phyloP scores from a whole-genome alignment of 2,329 filamentous ascomycete species.

The Trichoderma afroharzianum region DNA sequence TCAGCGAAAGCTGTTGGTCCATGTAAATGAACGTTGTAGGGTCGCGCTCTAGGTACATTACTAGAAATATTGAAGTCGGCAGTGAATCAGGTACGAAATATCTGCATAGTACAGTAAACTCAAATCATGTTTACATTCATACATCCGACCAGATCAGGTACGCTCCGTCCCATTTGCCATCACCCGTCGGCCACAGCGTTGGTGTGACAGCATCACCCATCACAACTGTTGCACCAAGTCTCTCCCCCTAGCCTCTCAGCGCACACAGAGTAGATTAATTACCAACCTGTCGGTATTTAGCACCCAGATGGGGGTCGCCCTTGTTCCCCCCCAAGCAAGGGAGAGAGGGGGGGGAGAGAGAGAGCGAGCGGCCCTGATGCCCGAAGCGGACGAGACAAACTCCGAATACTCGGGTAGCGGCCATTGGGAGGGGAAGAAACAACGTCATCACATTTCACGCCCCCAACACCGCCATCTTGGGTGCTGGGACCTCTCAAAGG shows the following conservation, averaged over 20 bases:
- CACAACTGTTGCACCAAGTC: not conserved
- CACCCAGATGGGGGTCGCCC: not conserved
- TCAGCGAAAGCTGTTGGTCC: not conserved
- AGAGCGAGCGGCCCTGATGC: not conserved
- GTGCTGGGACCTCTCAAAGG: not conserved
- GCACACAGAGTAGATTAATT: not conserved
- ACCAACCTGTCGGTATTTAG: not conserved
- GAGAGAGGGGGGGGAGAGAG: too few species aligned
- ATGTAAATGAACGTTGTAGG: not conserved
- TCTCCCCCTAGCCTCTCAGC: not conserved
- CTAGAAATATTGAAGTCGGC: too few species aligned
- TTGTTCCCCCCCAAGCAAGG: not conserved
- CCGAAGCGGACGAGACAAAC: not conserved
- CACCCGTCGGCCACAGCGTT: not conserved
- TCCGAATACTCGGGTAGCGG: not conserved
- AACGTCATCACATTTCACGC: not conserved
- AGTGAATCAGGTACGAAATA: not conserved
- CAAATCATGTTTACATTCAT: not conserved
- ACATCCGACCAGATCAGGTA: not conserved
- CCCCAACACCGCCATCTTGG: not conserved
- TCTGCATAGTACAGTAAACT: not conserved
- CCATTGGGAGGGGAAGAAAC: not conserved
- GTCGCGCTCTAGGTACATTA: not conserved
- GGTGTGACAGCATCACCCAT: not conserved
- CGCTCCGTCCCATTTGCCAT: not conserved